These are phyloP conservation scores for Hexamita inflata DNA, from an alignment of 208 protist species.

Conservation along the genomic window DNA sequence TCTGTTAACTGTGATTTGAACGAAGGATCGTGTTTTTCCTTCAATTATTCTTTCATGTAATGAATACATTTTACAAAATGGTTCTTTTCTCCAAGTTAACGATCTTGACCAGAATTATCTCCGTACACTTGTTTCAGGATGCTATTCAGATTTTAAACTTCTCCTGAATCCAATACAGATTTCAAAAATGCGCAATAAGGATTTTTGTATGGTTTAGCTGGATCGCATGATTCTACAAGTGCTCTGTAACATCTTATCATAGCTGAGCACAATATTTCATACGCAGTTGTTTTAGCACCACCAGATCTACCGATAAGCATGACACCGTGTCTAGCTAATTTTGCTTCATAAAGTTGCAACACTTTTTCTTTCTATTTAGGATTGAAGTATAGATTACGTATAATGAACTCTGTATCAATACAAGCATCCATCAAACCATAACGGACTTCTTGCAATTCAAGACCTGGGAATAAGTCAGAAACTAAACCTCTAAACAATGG, in stretches of 20 bases:
- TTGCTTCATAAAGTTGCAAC: conserved; percentile 81
- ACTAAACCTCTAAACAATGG: conserved; percentile 79
- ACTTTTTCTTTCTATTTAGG: conserved; percentile 53
- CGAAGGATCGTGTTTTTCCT: not conserved
- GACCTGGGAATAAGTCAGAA: conserved; percentile 77
- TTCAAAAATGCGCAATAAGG: conserved; percentile 38
- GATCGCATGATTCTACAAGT: conserved; percentile 54
- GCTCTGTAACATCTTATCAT: conserved; percentile 58
- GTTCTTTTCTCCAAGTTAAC: not conserved
- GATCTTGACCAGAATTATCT: not conserved
- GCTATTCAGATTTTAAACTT: conserved; percentile 59
- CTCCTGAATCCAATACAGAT: conserved; percentile 41
- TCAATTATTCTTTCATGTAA: conserved; percentile 9
- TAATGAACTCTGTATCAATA: conserved; percentile 57
- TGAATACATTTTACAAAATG: not conserved
- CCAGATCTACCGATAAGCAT: conserved; percentile 85
- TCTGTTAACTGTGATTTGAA: not conserved
- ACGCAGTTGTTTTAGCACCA: conserved; percentile 79
- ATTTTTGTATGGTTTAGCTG: conserved; percentile 59
- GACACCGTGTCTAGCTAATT: conserved; percentile 80
- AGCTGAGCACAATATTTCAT: conserved; percentile 64
- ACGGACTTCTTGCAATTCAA: conserved; percentile 58
- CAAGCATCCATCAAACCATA: conserved; percentile 63
- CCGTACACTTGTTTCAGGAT: conserved; percentile 53
- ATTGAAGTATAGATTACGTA: conserved; percentile 55